Evolutionary conservation across 2,329 filamentous ascomycete genomes (phyloP).

Genomic region (Stagonosporopsis vannaccii): DNA sequence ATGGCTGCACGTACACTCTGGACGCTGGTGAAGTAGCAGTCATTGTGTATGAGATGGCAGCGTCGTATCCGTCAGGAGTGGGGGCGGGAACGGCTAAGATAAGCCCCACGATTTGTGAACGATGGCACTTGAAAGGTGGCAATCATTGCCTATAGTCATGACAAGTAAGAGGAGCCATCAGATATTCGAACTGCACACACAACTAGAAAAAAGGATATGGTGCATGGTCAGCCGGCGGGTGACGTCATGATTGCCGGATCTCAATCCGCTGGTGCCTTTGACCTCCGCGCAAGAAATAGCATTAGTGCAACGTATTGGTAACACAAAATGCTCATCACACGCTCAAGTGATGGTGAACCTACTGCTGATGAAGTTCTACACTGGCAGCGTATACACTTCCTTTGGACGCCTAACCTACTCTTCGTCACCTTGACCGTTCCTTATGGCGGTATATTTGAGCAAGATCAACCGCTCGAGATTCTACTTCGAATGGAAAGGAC

Average conservation of each 20-base stretch:
- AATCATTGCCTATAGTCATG: no score
- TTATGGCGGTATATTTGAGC: not conserved
- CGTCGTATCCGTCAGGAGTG: not conserved
- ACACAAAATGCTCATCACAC: not conserved
- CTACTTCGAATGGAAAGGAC: slow-evolving; percentile 47
- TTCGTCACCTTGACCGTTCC: not conserved
- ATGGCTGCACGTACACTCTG: not conserved
- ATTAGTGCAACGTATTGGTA: slow-evolving; percentile 3
- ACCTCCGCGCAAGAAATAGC: not conserved
- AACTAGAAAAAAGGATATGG: not conserved
- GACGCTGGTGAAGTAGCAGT: not conserved
- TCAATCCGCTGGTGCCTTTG: slow-evolving; percentile 6
- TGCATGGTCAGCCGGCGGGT: not conserved
- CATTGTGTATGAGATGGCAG: not conserved
- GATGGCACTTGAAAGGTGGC: not conserved
- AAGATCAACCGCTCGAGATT: slow-evolving; percentile 40
- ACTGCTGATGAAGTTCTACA: not conserved
- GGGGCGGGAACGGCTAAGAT: not conserved
- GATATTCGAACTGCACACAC: not conserved
- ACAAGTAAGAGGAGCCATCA: not conserved
- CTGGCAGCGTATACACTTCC: not conserved
- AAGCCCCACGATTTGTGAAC: not conserved
- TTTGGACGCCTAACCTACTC: not conserved
- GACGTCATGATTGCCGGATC: slow-evolving; percentile 7
- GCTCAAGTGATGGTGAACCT: not conserved